These are phyloP conservation scores for Suillus lakei DNA, from an alignment of 768 basidiomycete genomes.

Conservation along the genomic window DNA sequence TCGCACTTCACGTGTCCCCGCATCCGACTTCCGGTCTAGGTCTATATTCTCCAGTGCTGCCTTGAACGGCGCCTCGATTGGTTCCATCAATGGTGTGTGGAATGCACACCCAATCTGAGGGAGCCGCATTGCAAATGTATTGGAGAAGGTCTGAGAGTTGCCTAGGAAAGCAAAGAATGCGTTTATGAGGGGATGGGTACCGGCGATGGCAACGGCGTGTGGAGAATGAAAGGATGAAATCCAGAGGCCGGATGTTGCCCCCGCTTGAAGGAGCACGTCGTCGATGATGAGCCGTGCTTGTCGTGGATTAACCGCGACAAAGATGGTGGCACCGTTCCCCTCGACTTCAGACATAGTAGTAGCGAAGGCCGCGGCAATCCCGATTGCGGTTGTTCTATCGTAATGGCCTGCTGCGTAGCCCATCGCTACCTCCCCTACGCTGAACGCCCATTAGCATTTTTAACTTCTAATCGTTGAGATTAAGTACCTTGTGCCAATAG, in stretches of 20 bases:
- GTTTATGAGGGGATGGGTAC: slow-evolving; percentile 36
- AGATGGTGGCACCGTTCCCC: slow-evolving; percentile 41
- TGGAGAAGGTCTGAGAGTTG: slow-evolving; percentile 28
- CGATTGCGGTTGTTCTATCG: slow-evolving; percentile 38
- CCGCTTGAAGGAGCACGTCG: slow-evolving; percentile 33
- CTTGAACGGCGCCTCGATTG: slow-evolving; percentile 38
- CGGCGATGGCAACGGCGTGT: slow-evolving; percentile 41
- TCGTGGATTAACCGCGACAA: slow-evolving; percentile 38
- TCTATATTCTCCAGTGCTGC: slow-evolving; percentile 12
- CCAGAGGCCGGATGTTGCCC: slow-evolving; percentile 34
- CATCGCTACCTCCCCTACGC: slow-evolving; percentile 41
- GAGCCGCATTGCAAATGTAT: slow-evolving; percentile 34
- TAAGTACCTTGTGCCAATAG: slow-evolving; percentile 38
- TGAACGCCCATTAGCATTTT: slow-evolving; percentile 13
- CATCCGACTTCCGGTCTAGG: neutral
- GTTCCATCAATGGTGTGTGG: slow-evolving; percentile 40
- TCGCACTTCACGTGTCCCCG: slow-evolving; percentile 19
- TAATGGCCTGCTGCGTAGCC: slow-evolving; percentile 42
- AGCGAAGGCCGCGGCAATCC: slow-evolving; percentile 41
- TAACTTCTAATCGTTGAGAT: neutral
- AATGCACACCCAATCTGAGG: slow-evolving; percentile 33
- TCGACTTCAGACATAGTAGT: slow-evolving; percentile 41
- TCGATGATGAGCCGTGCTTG: slow-evolving; percentile 38
- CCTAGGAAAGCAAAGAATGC: slow-evolving; percentile 33
- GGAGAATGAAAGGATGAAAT: slow-evolving; percentile 42